Evolutionary conservation across 371 early-diverging fungal species (phyloP), one percentile per base, ranked within the genome.

Genomic region (Mucor mucedo): DNA sequence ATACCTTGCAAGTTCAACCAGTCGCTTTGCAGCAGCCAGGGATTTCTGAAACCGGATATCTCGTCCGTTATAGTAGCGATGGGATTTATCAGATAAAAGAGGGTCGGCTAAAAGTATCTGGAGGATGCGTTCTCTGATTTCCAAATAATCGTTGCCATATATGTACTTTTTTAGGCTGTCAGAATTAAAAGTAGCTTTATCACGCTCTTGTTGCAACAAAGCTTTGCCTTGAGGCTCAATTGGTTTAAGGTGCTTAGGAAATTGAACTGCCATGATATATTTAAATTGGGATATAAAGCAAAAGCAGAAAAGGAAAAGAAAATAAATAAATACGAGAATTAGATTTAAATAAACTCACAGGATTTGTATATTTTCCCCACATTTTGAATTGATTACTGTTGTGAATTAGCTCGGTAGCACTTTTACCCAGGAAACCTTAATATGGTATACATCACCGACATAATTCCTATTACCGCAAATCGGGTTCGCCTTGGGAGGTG

Each of bases 31-130:
- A 62, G 78, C 78, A 35, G 59, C 74, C 33, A 85, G 59, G 35
- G 84, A 76, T 39, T 78, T 69, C 30, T 75, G 68, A 58, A 85
- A 84, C 7, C 82, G 82, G 6, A 82, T 69, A 14, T 77, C 77
- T 47, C 87, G 75, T 21, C 84, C 86, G 50, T 68, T 65, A 63
- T 76, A 87, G 52, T 82, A 84, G 32, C 85, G 80, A 57, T 85
- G 68, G 8, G 77, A 77, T 68, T 87, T 87, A 61, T 87, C 85
- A 13, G 73, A 62, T 8, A 87, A 63, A 0, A 79, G 67, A 10
- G 87, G 81, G 61, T 87, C 87, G 21, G 79, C 82, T 61, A 79
- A 70, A 50, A 87, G 69, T 14, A 85, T 70, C 9, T 66, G 27
- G 29, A 85, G 72, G 14, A 87, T 70, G 35, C 69, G 68, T 40